Evolutionary conservation across 2,329 filamentous ascomycete species (phyloP).

Genomic region (Paracoccidioides lutzii): DNA sequence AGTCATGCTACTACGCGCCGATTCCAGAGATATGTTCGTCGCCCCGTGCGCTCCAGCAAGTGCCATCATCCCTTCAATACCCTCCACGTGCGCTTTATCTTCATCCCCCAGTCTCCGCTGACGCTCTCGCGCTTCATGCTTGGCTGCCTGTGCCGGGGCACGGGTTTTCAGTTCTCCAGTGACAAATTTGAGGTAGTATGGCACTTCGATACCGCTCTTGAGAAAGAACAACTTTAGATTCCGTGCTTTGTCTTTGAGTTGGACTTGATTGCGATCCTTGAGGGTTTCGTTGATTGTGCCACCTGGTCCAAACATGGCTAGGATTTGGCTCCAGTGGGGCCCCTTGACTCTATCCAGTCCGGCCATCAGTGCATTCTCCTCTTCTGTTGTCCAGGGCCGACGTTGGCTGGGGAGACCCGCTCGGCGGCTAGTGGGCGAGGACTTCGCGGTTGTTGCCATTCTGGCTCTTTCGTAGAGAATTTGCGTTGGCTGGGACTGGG

Average conservation of each 20-base stretch:
- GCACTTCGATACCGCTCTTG: conserved; percentile 83
- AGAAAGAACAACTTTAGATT: conserved; percentile 86
- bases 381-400: conserved; percentile 75
- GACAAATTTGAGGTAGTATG: conserved; percentile 73
- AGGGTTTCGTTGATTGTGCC: conserved; percentile 71
- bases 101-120: conserved; percentile 35
- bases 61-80: conserved; percentile 36
- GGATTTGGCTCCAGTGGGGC: conserved; percentile 85
- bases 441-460: conserved; percentile 42
- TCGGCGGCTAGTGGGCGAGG: conserved; percentile 40
- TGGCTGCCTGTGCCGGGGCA: conserved; percentile 51
- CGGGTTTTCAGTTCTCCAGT: conserved; percentile 82
- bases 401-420: conserved; percentile 46
- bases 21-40: conserved; percentile 5
- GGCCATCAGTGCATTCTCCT: conserved; percentile 81
- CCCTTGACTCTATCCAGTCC: conserved; percentile 81
- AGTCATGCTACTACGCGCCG: conserved; percentile 2
- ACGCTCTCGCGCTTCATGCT: conserved; percentile 36
- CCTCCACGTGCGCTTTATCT: conserved; percentile 36
- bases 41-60: conserved; percentile 31
- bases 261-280: conserved; percentile 80
- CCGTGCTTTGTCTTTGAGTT: conserved; percentile 81
- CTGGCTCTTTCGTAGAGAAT: conserved; percentile 46
- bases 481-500: conserved; percentile 39
- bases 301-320: conserved; percentile 67